phyloP scores from a whole-genome alignment of 2,329 filamentous ascomycete species.

The Penicillium fuscoglaucum region DNA sequence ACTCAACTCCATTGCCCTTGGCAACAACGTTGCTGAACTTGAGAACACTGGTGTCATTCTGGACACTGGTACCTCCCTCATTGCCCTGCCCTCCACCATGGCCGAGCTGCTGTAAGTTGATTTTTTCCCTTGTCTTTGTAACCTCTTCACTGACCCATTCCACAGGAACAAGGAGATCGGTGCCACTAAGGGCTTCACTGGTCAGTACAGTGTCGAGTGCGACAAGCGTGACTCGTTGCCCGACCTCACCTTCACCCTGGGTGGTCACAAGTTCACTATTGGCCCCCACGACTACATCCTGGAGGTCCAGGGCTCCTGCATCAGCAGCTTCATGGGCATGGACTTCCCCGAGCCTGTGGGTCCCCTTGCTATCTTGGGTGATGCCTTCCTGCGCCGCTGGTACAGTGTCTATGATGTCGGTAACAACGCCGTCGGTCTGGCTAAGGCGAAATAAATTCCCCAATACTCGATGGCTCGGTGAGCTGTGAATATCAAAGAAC shows the following conservation, averaged over 20 bases:
- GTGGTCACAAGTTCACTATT: conserved; percentile 91
- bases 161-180: conserved; percentile 86
- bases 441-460: conserved; percentile 68
- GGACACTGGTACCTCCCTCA: conserved; percentile 96
- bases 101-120: conserved; percentile 76
- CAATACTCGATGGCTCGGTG: conserved; percentile 3
- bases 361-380: conserved; percentile 87
- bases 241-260: conserved; percentile 86
- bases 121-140: not conserved
- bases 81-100: conserved; percentile 85
- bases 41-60: conserved; percentile 95
- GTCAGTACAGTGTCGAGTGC: conserved; percentile 95
- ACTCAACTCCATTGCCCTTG: conserved; percentile 86
- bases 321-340: conserved; percentile 97
- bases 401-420: conserved; percentile 97
- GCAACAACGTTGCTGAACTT: conserved; percentile 80
- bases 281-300: conserved; percentile 89
- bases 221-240: conserved; percentile 77
- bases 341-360: conserved; percentile 83
- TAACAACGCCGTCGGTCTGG: conserved; percentile 83
- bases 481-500: conserved; percentile 16
- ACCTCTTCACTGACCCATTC: conserved; percentile 12
- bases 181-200: conserved; percentile 95
- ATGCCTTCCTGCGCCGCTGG: conserved; percentile 56
- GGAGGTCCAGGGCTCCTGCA: conserved; percentile 91